A percentile compares a stretch with the other conserved stretches of the same genome.
phyloP scores from a whole-genome alignment of 176 grass and related monocot species.

The Panicum miliaceum region DNA sequence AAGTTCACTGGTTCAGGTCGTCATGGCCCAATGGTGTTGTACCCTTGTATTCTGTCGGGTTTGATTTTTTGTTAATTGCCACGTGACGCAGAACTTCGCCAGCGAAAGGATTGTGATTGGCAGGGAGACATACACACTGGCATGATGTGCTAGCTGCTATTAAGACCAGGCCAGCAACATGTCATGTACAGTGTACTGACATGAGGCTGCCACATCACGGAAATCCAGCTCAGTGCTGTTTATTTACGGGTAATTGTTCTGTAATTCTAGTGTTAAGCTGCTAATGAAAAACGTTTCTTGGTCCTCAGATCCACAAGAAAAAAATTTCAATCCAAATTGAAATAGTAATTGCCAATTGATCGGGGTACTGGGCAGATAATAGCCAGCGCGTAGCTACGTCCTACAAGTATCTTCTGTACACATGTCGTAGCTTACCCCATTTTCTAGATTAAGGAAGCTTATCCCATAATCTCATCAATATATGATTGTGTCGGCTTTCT shows the following conservation, averaged over 20 bases:
- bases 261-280: too few species aligned
- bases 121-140: too few species aligned
- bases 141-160: too few species aligned
- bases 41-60: background rate
- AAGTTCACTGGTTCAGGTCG: background rate
- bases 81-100: too few species aligned
- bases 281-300: background rate
- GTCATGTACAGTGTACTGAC: too few species aligned
- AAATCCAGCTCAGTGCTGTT: too few species aligned
- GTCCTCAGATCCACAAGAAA: background rate
- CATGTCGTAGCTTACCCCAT: background rate
- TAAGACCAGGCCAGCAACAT: background rate
- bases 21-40: background rate
- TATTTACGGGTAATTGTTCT: too few species aligned
- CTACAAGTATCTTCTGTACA: background rate
- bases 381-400: background rate
- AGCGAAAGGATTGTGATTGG: too few species aligned
- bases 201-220: too few species aligned
- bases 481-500: background rate
- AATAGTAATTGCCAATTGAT: background rate
- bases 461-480: background rate
- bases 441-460: background rate
- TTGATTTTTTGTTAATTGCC: too few species aligned
- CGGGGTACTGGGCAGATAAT: background rate
- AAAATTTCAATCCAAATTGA: background rate